Evolutionary conservation across 768 basidiomycete species (phyloP), one percentile per base, ranked within the genome.

Genomic region (Solioccasus polychromus): DNA sequence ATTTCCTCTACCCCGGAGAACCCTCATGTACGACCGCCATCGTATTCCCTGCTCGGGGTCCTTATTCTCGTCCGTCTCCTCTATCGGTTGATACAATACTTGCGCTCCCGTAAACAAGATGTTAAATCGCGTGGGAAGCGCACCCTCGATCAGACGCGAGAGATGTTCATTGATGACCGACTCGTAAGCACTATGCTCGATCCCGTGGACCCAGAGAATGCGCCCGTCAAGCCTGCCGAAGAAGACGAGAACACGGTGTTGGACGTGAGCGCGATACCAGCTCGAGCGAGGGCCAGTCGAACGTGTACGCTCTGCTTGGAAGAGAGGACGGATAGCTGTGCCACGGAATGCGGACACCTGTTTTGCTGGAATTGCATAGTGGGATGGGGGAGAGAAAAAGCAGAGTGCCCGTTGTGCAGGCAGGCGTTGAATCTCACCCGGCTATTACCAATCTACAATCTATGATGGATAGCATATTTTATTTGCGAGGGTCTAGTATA

Each of bases 351-450:
- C 53, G 91, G 91, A 0, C 91, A 93, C 63, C 59, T 93, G 36
- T 93, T 92, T 61, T 92, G 90, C 54, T 93, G 91, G 91, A 81
- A 74, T 54, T 93, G 91, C 56, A 88, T 93, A 31, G 80, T 88
- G 35, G 87, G 83, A 9, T 93, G 91, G 91, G 89, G 86, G 12
- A 72, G 85, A 61, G 91, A 93, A 63, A 93, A 91, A 79, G 76
- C 89, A 8, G 91, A 92, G 64, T 93, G 91, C 63, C 91, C 91
- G 3, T 70, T 93, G 7, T 93, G 91, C 65, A 78, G 91, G 53
- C 91, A 93, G 61, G 75, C 77, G 9, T 63, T 93, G 48, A 78
- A 75, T 63, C 67, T 91, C 45, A 74, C 80, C 35, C 79, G 79
- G 47, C 63, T 93, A 42, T 62, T 91, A 48, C 88, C 91, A 14